phyloP scores from a whole-genome alignment of 139 green algal species.

The Chlorella vulgaris region DNA sequence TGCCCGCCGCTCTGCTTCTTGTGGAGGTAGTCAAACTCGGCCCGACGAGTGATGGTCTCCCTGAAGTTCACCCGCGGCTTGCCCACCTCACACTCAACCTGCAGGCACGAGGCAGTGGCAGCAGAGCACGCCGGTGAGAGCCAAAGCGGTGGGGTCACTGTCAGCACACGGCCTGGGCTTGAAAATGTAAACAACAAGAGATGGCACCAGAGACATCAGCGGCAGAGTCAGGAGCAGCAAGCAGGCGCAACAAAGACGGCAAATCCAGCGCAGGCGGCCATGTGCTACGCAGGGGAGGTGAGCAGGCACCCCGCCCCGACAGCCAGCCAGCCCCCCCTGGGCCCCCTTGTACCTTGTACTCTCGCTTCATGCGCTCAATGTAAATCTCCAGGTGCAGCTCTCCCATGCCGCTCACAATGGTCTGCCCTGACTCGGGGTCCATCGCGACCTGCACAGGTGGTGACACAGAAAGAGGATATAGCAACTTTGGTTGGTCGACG shows the following conservation, averaged over 20 bases:
- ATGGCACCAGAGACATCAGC: too few species aligned
- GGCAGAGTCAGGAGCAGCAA: too few species aligned
- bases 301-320: too few species aligned
- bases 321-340: too few species aligned
- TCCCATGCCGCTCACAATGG: constrained; percentile 95
- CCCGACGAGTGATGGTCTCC: constrained; percentile 84
- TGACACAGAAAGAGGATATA: too few species aligned
- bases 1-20: constrained; percentile 96
- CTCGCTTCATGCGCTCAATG: constrained; percentile 95
- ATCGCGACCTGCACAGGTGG: constrained; percentile 59
- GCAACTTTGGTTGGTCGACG: too few species aligned
- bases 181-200: neutral
- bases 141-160: too few species aligned
- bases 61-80: constrained; percentile 96
- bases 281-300: too few species aligned
- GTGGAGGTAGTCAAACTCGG: constrained; percentile 96
- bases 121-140: neutral
- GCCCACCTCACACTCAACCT: constrained; percentile 82
- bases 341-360: constrained; percentile 99
- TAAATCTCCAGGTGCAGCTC: constrained; percentile 99
- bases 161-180: too few species aligned
- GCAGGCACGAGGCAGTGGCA: too few species aligned
- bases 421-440: constrained; percentile 83
- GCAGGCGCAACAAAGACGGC: too few species aligned
- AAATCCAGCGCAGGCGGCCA: too few species aligned